Evolutionary conservation across 176 grass and related monocot species (phyloP), one percentile per base, ranked within the genome.

Genomic region (Dactylis glomerata): DNA sequence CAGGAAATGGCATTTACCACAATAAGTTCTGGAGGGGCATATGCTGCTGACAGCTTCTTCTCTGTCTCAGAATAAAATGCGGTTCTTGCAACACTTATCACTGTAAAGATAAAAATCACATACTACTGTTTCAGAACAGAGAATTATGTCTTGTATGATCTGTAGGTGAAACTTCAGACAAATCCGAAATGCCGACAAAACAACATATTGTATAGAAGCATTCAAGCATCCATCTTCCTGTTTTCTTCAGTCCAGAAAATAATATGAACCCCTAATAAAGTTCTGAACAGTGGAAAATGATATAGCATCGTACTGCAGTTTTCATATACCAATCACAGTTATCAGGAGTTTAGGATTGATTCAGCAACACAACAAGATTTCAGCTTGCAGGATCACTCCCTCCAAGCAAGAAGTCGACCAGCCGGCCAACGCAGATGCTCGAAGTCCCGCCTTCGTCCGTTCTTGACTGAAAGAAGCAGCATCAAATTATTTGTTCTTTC

Each of bases 381-480:
- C 24, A 78, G 57, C 27, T 47, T 56, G 16, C 4, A 22, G 34
- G 26, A 66, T 36, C 73, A 23, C 32, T 81, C 71, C 62, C 76
- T 75, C 46, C 54, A 22, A 88, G 54, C 51, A 92, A 12, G 55
- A 89, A 86, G 7, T 42, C 8, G 41, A 42, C 41, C 2, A n/a
- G n/a, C n/a, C n/a, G n/a, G n/a, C n/a, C n/a, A n/a, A n/a, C n/a
- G n/a, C n/a, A n/a, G n/a, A n/a, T n/a, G n/a, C n/a, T n/a, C n/a
- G n/a, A n/a, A n/a, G n/a, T n/a, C n/a, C n/a, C n/a, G n/a, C n/a
- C n/a, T n/a, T n/a, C n/a, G n/a, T n/a, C n/a, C n/a, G n/a, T 71
- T 83, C 51, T 90, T 95, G 70, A 92, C 88, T 62, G 61, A 64
- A 64, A 84, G 87, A 83, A 78, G 86, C 78, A 83, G 68, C 85